Evolutionary conservation across 2,329 filamentous ascomycete species (phyloP).

Genomic region (Chaetomiaceae sp.): DNA sequence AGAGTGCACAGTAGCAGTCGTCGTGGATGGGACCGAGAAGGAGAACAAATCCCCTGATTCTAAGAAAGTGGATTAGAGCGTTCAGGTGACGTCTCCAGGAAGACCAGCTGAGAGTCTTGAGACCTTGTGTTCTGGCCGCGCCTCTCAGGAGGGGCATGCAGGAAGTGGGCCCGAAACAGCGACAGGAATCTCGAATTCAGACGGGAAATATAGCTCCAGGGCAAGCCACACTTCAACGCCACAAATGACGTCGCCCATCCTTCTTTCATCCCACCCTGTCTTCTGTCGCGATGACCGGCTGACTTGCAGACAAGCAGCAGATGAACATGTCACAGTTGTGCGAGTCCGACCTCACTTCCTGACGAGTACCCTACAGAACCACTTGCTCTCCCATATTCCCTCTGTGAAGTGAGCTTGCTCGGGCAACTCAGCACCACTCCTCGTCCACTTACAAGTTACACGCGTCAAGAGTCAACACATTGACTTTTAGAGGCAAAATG

Average conservation of each 20-base stretch:
- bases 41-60: too few species aligned
- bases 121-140: not conserved
- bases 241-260: conserved; percentile 39
- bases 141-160: conserved; percentile 16
- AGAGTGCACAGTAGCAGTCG: too few species aligned
- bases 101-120: not conserved
- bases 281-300: not conserved
- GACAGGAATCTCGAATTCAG: conserved; percentile 2
- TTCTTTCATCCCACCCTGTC: not conserved
- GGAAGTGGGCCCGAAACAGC: conserved; percentile 3
- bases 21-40: too few species aligned
- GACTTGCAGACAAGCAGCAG: not conserved
- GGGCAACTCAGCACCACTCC: too few species aligned
- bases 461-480: too few species aligned
- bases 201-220: not conserved
- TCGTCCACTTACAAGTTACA: too few species aligned
- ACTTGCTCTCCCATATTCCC: too few species aligned
- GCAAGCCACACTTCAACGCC: conserved; percentile 33
- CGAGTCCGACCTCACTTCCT: too few species aligned
- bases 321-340: not conserved
- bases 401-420: too few species aligned
- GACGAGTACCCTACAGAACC: too few species aligned
- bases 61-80: too few species aligned
- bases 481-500: conserved; percentile 30
- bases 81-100: not conserved